These are phyloP conservation scores for Hygrocybe coccinea DNA, from an alignment of 768 basidiomycete genomes.

Conservation along the genomic window DNA sequence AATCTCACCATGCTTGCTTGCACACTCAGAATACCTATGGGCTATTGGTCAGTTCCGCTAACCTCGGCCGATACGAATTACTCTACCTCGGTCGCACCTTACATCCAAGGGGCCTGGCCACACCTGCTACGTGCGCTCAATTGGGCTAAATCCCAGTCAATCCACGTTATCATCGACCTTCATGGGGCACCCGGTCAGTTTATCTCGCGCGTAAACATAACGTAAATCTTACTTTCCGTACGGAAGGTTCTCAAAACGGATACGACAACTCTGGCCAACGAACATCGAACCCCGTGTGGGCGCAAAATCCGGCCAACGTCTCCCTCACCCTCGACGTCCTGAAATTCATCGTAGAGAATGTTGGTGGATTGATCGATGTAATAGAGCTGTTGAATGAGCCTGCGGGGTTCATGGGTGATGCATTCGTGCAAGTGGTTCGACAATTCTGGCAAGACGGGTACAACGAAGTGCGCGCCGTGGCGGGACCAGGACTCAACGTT, in stretches of 20 bases:
- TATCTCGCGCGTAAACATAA: neutral
- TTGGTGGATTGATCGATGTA: conserved; percentile 55
- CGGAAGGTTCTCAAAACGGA: conserved; percentile 44
- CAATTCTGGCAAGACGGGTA: conserved; percentile 62
- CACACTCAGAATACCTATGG: conserved; percentile 54
- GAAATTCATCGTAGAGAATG: conserved; percentile 46
- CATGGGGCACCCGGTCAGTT: conserved; percentile 60
- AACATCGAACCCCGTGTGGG: conserved; percentile 54
- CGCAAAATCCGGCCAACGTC: conserved; percentile 43
- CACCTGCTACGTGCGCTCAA: conserved; percentile 58
- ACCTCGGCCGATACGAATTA: conserved; percentile 48
- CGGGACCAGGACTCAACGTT: conserved; percentile 45
- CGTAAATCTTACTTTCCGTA: neutral
- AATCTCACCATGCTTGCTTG: neutral
- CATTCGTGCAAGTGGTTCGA: conserved; percentile 41
- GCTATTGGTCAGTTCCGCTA: conserved; percentile 76
- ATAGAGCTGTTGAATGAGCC: conserved; percentile 71
- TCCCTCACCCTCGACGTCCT: conserved; percentile 56
- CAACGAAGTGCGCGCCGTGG: conserved; percentile 47
- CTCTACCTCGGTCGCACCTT: conserved; percentile 47
- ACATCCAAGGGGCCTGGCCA: conserved; percentile 61
- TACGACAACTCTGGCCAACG: conserved; percentile 75
- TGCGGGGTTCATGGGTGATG: conserved; percentile 45
- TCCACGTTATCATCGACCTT: conserved; percentile 72
- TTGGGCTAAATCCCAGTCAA: conserved; percentile 56